Percentiles rank a stretch among this genome's conserved stretches.
phyloP scores from a whole-genome alignment of 2,329 filamentous ascomycete genomes.

The Pseudocercospora crystallina region DNA sequence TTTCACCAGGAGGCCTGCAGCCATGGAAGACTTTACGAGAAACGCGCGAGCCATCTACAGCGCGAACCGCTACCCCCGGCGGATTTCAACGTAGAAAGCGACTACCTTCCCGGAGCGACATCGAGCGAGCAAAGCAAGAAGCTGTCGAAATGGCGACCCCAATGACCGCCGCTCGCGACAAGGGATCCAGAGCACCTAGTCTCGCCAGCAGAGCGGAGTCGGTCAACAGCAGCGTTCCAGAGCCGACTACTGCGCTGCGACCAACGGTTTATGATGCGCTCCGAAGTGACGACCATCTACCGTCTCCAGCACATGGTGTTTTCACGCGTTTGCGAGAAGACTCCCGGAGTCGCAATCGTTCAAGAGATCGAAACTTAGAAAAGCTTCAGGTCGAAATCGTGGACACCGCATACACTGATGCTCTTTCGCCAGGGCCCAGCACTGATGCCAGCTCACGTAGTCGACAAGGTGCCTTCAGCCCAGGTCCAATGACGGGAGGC shows the following conservation, averaged over 20 bases:
- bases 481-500: conserved; percentile 37
- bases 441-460: conserved; percentile 15
- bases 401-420: conserved; percentile 41
- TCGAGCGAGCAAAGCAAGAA: conserved; percentile 55
- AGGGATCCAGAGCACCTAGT: conserved; percentile 10
- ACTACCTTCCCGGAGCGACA: conserved; percentile 62
- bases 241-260: conserved; percentile 30
- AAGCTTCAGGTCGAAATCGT: conserved; percentile 57
- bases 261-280: conserved; percentile 21
- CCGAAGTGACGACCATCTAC: conserved; percentile 48
- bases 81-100: conserved; percentile 59
- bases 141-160: conserved; percentile 56
- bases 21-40: conserved; percentile 40
- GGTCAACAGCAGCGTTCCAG: conserved; percentile 21
- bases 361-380: conserved; percentile 74
- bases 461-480: conserved; percentile 46
- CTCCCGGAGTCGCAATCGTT: conserved; percentile 64
- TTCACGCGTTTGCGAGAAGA: conserved; percentile 64
- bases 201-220: conserved; percentile 22
- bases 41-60: conserved; percentile 47
- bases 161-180: conserved; percentile 63
- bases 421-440: conserved; percentile 25
- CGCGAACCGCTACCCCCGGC: conserved; percentile 59
- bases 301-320: conserved; percentile 66
- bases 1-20: conserved; percentile 62